phyloP scores from a whole-genome alignment of 192 early-diverging fungal genomes.

The Dispira parvispora region DNA sequence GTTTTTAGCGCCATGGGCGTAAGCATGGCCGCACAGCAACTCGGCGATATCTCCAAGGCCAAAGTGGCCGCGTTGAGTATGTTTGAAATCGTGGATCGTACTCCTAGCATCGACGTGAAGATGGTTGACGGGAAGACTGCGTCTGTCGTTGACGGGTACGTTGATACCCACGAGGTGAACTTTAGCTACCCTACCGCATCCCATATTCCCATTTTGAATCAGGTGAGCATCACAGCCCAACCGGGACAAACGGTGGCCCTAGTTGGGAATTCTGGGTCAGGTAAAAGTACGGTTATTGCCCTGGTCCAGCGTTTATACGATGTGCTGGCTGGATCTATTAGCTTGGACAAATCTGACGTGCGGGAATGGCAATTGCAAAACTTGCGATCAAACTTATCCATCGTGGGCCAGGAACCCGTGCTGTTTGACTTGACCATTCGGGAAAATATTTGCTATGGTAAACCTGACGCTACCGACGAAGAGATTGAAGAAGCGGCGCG shows the following conservation, averaged over 20 bases:
- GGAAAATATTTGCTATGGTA: conserved; percentile 42
- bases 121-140: conserved; percentile 16
- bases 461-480: conserved; percentile 26
- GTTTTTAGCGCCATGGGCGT: conserved; percentile 37
- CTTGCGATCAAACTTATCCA: conserved; percentile 29
- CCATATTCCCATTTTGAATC: conserved; percentile 38
- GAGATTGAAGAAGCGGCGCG: conserved; percentile 28
- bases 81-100: conserved; percentile 29
- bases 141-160: conserved; percentile 16
- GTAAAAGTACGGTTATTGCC: conserved; percentile 48
- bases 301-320: conserved; percentile 42
- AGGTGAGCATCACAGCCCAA: conserved; percentile 31
- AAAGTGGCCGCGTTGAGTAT: conserved; percentile 35
- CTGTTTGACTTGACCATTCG: conserved; percentile 39
- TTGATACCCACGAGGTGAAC: conserved; percentile 18
- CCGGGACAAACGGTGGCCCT: conserved; percentile 56
- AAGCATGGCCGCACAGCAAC: conserved; percentile 28
- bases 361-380: conserved; percentile 23
- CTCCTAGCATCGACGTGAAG: conserved; percentile 25
- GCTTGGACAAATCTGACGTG: conserved; percentile 25
- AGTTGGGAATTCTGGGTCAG: conserved; percentile 56
- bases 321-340: conserved; percentile 21
- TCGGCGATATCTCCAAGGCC: conserved; percentile 40
- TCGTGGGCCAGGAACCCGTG: conserved; percentile 41
- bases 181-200: conserved; percentile 42